Conservation (phyloP, 805 yeast species). For the Wickerhamomyces strasburgensis region DNA sequence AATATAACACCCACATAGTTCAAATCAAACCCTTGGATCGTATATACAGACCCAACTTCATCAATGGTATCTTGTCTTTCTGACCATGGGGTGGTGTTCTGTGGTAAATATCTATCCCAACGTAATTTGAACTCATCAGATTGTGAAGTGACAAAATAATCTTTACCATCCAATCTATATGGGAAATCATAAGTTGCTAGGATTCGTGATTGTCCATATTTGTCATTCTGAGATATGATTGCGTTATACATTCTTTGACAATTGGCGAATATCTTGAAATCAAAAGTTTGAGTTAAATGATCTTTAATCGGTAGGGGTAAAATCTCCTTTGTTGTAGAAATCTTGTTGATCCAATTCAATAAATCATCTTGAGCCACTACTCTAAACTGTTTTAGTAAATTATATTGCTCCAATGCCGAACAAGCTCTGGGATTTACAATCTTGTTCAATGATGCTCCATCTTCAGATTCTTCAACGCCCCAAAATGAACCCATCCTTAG, state of each 20-base stretch:
- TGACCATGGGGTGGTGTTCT: slow-evolving; percentile 38
- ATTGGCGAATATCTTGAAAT: slow-evolving; percentile 36
- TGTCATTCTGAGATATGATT: slow-evolving; percentile 26
- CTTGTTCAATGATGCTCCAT: slow-evolving; percentile 33
- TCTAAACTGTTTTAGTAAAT: slow-evolving; percentile 37
- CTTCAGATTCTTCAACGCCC: slow-evolving; percentile 24
- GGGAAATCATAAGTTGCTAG: slow-evolving; percentile 43
- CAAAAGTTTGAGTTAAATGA: slow-evolving; percentile 17
- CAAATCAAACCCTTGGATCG: slow-evolving; percentile 44
- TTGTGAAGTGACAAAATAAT: slow-evolving; percentile 40
- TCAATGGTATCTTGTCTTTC: slow-evolving; percentile 41
- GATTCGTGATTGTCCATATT: slow-evolving; percentile 38
- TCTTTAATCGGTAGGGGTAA: slow-evolving; percentile 30
- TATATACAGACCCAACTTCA: slow-evolving; percentile 45
- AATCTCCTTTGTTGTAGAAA: slow-evolving; percentile 32
- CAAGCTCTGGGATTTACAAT: slow-evolving; percentile 6
- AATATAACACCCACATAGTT: slow-evolving; percentile 43
- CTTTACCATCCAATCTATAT: slow-evolving; percentile 39
- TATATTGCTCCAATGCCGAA: slow-evolving; percentile 16
- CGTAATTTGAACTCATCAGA: slow-evolving; percentile 36
- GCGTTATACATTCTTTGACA: slow-evolving; percentile 38
- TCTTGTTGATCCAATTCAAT: slow-evolving; percentile 34
- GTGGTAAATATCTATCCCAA: slow-evolving; percentile 43
- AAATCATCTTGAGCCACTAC: slow-evolving; percentile 36
- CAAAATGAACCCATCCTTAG: slow-evolving; percentile 43